Evolutionary conservation across 257 asterid genomes (phyloP).

Genomic region (Penstemon barbatus): DNA sequence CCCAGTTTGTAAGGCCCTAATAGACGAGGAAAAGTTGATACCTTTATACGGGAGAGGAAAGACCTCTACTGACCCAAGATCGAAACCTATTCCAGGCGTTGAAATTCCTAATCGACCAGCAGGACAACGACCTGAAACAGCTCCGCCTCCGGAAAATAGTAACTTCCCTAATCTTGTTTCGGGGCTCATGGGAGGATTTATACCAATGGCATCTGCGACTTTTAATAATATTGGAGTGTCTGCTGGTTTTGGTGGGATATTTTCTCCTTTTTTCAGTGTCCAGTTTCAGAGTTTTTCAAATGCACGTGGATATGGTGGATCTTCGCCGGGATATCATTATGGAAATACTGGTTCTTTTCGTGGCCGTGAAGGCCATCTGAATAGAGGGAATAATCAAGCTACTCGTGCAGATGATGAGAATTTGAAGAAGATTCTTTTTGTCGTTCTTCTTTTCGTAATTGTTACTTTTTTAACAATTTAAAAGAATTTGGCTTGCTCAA

Average conservation of each 20-base stretch:
- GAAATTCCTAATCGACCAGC: slow-evolving; percentile 72
- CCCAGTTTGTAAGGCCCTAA: slow-evolving; percentile 62
- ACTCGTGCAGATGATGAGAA: slow-evolving; percentile 49
- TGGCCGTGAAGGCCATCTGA: slow-evolving; percentile 25
- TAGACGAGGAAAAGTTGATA: slow-evolving; percentile 62
- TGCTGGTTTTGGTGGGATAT: slow-evolving; percentile 63
- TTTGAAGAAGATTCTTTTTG: slow-evolving; percentile 44
- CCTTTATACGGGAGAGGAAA: slow-evolving; percentile 78
- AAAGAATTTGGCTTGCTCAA: slow-evolving; percentile 3
- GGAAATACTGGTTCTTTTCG: slow-evolving; percentile 37
- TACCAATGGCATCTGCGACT: slow-evolving; percentile 54
- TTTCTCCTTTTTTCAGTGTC: slow-evolving; percentile 49
- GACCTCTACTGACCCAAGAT: slow-evolving; percentile 58
- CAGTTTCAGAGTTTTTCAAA: slow-evolving; percentile 46
- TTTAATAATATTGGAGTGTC: slow-evolving; percentile 51
- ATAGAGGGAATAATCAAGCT: slow-evolving; percentile 31
- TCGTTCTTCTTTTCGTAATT: slow-evolving; percentile 42
- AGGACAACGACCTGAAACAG: slow-evolving; percentile 64
- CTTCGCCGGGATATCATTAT: slow-evolving; percentile 36
- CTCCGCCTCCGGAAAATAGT: slow-evolving; percentile 33
- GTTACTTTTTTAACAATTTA: slow-evolving; percentile 40
- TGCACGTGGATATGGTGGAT: slow-evolving; percentile 27
- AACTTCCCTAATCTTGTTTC: slow-evolving; percentile 35
- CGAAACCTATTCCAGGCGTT: slow-evolving; percentile 60
- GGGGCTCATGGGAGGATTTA: slow-evolving; percentile 62